Evolutionary conservation across 768 basidiomycete genomes (phyloP).

Genomic region (Agaricus blazei): DNA sequence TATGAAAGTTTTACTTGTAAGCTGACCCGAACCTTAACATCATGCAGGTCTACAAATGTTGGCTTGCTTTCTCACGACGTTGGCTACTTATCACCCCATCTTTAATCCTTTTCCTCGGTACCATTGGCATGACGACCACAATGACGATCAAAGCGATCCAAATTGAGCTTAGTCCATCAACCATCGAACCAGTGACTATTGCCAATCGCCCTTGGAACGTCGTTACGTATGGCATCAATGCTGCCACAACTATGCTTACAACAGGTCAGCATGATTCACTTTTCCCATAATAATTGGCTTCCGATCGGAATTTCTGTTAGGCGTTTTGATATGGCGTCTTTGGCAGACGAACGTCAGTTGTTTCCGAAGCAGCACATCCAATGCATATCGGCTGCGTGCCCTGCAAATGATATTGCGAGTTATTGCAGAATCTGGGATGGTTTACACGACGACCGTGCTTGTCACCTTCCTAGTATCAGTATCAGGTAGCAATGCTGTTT

Average conservation of each 20-base stretch:
- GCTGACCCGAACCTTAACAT: not conserved
- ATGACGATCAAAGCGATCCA: not conserved
- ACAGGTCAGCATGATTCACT: not conserved
- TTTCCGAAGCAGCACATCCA: not conserved
- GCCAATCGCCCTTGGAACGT: not conserved
- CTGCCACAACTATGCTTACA: not conserved
- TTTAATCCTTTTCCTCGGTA: not conserved
- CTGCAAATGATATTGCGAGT: not conserved
- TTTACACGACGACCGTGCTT: not conserved
- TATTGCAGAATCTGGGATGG: slow-evolving; percentile 1
- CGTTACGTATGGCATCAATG: not conserved
- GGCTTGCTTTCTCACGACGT: slow-evolving; percentile 1
- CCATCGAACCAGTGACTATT: not conserved
- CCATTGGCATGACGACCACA: not conserved
- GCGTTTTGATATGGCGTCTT: slow-evolving; percentile 3
- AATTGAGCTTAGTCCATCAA: not conserved
- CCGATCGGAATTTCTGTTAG: not conserved
- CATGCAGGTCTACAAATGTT: slow-evolving; percentile 2
- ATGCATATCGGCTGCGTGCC: not conserved
- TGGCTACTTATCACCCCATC: slow-evolving; percentile 1
- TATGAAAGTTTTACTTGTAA: not conserved
- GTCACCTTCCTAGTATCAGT: not conserved
- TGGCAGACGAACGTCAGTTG: not conserved
- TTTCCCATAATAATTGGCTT: not conserved
- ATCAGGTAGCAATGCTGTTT: not conserved